Evolutionary conservation across 2,329 filamentous ascomycete species (phyloP).

Genomic region (Aspergillus brasiliensis): DNA sequence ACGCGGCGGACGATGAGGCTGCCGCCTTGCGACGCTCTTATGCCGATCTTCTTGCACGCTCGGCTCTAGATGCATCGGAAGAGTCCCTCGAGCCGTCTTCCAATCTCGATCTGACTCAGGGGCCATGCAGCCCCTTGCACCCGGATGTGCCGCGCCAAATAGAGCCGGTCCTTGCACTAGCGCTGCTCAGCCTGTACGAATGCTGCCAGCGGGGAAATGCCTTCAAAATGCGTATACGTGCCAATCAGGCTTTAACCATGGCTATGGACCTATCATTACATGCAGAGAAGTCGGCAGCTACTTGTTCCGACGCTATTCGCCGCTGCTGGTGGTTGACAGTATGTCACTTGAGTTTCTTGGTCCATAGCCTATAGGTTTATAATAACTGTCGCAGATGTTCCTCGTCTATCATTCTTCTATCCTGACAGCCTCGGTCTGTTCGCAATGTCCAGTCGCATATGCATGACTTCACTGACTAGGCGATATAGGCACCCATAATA

Average conservation of each 20-base stretch:
- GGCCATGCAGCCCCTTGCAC: conserved; percentile 9
- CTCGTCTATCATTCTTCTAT: conserved; percentile 21
- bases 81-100: background rate
- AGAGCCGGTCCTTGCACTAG: conserved; percentile 23
- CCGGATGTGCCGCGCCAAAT: conserved; percentile 16
- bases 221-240: conserved; percentile 25
- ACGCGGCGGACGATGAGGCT: conserved; percentile 7
- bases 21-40: conserved; percentile 20
- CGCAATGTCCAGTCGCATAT: background rate
- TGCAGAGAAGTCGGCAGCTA: background rate
- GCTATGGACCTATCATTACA: conserved; percentile 31
- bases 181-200: conserved; percentile 25
- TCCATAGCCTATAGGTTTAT: background rate
- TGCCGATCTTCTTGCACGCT: conserved; percentile 18
- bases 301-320: conserved; percentile 22
- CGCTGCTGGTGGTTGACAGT: conserved; percentile 32
- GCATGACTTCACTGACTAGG: background rate
- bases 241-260: conserved; percentile 27
- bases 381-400: conserved; percentile 14
- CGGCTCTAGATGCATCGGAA: background rate
- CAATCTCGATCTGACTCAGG: background rate
- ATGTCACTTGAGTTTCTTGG: conserved; percentile 1
- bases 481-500: conserved; percentile 22
- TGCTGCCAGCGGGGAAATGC: conserved; percentile 27
- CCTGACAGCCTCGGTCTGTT: conserved; percentile 17